These are phyloP conservation scores for Petunia hybrid DNA, from an alignment of 305 asterid species.

Conservation along the genomic window DNA sequence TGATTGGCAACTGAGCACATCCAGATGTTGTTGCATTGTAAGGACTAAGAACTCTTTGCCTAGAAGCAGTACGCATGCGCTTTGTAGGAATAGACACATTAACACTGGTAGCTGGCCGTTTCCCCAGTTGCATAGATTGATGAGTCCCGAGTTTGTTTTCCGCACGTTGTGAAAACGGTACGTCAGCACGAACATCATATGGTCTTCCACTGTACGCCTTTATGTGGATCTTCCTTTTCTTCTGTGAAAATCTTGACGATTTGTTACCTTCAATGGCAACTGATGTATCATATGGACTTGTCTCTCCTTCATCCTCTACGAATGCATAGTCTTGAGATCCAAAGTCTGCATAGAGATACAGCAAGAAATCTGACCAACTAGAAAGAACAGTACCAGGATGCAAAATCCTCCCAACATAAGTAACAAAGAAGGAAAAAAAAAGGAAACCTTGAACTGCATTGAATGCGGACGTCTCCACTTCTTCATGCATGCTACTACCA, in stretches of 20 bases:
- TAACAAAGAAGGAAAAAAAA: constrained; percentile 26
- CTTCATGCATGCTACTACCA: constrained; percentile 66
- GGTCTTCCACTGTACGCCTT: constrained; percentile 62
- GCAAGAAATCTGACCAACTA: constrained; percentile 39
- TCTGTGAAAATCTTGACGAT: constrained; percentile 64
- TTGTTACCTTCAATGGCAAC: constrained; percentile 60
- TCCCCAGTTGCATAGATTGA: constrained; percentile 61
- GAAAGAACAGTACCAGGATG: constrained; percentile 34
- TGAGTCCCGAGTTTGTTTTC: constrained; percentile 59
- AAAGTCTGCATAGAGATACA: constrained; percentile 52
- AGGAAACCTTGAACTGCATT: constrained; percentile 71
- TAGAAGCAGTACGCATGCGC: constrained; percentile 79
- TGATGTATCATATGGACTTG: constrained; percentile 59
- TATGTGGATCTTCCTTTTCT: constrained; percentile 60
- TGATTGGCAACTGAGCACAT: constrained; percentile 61
- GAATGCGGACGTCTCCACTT: constrained; percentile 75
- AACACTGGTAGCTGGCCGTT: constrained; percentile 70
- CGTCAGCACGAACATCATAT: constrained; percentile 59
- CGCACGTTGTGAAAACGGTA: constrained; percentile 53
- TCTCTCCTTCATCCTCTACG: constrained; percentile 83
- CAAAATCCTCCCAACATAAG: constrained; percentile 28
- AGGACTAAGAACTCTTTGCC: constrained; percentile 70
- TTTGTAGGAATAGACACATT: constrained; percentile 82
- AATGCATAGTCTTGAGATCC: constrained; percentile 61
- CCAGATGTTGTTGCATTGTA: constrained; percentile 74